Base-by-base conservation (phyloP, 2,329 filamentous ascomycete genomes). In the Verticillium klebahnii region DNA sequence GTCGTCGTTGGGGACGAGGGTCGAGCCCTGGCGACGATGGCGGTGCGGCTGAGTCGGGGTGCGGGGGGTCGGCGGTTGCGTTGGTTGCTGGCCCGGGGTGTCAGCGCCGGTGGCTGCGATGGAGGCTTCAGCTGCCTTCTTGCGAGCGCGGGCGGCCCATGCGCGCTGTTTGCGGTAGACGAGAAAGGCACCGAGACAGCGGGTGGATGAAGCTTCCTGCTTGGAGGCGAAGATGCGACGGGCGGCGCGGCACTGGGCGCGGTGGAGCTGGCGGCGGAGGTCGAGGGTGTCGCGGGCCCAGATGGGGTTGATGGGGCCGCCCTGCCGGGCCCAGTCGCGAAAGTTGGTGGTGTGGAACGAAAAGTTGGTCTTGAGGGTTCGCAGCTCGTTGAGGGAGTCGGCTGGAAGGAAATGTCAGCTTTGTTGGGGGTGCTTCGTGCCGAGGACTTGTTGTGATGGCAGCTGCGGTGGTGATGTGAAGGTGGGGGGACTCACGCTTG, bases 111-210 rank as follows among this genome's bases (percentile, higher is more conserved):
- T 32, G 31, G 58, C 40, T 2, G 23, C 31, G n/a, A 36, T 52
- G 9, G 50, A n/a, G 8, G 50, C 39, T 17, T 59, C 34, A 3
- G 29, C 23, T 5, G 29, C 31, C 29, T 45, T 50, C 45, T 54
- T 32, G 15, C 29, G 9, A 8, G 14, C 23, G 11, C 67, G 66
- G 15, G 61, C 63, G 31, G 67, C 63, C 72, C 73, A 74, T 60
- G 71, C 72, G 9, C 80, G 77, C 66, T 84, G 81, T 54, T 78
- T 76, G 8, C 83, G 77, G 67, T 81, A 77, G 5, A 86, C 78
- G 59, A 85, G 77, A 63, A 83, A 82, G 11, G 83, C 85, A 56
- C 85, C 85, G 2, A 87, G 77, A 65, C 85, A 87, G 2, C 83
- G 78, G 3, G 75, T 73, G 15, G 76, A 75, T 23, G 72, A 70